These are phyloP conservation scores for Neurospora sp. DNA, from an alignment of 495 filamentous ascomycete species.

Conservation along the genomic window DNA sequence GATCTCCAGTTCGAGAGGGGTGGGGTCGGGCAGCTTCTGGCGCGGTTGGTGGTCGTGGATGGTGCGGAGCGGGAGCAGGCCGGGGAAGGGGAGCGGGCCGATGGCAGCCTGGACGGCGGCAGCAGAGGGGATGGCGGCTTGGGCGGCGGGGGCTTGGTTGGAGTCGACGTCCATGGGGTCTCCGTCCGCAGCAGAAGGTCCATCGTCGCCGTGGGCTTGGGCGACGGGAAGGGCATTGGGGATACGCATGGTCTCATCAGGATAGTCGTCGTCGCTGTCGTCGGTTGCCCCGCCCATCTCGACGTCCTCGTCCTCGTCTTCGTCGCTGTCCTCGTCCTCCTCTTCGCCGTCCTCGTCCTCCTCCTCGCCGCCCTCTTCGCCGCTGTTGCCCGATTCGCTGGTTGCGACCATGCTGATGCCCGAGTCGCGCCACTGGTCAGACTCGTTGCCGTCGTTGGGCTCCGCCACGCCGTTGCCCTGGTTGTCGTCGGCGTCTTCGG, in stretches of 20 bases:
- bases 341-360: neutral
- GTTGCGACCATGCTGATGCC: neutral
- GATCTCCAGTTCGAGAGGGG: neutral
- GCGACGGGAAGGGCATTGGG: neutral
- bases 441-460: neutral
- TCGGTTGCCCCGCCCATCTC: neutral
- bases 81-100: neutral
- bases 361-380: no score
- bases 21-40: neutral
- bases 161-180: neutral
- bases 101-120: neutral
- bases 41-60: neutral
- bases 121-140: neutral
- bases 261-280: neutral
- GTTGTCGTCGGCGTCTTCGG: neutral
- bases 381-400: neutral
- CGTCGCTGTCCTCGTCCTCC: neutral
- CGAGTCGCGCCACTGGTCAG: neutral
- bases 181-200: no score
- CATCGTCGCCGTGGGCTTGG: no score
- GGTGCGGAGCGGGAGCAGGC: neutral
- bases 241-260: neutral
- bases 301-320: neutral
- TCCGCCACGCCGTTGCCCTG: neutral
- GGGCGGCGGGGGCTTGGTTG: neutral